phyloP scores from a whole-genome alignment of 768 basidiomycete genomes.

The Tricholoma flavovirens region DNA sequence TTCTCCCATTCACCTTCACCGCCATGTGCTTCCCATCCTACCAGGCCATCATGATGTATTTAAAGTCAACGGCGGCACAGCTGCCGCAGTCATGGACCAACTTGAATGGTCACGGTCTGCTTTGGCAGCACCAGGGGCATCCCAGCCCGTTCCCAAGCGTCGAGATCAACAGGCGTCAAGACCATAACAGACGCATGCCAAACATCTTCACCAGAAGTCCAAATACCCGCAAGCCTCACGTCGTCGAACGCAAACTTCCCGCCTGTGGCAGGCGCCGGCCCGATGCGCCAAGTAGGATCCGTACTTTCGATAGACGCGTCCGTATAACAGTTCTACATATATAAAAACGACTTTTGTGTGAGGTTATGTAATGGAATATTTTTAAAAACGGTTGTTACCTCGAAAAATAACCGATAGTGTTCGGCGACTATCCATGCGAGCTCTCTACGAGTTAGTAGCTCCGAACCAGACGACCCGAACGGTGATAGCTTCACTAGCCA shows the following conservation, averaged over 20 bases:
- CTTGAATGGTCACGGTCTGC: no score
- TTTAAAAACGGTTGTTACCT: no score
- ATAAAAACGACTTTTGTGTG: not conserved
- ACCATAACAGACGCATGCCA: not conserved
- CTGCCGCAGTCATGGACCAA: no score
- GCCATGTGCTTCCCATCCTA: no score
- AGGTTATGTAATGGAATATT: not conserved
- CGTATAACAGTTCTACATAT: not conserved
- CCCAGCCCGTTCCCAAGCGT: not conserved
- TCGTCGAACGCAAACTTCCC: not conserved
- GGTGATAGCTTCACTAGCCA: not conserved
- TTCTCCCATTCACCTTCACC: no score
- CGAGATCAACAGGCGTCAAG: not conserved
- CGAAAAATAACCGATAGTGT: not conserved
- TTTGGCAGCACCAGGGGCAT: not conserved
- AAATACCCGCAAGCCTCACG: not conserved
- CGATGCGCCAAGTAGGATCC: not conserved
- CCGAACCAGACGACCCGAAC: not conserved
- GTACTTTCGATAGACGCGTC: not conserved
- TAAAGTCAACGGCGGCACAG: not conserved
- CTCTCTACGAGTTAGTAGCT: not conserved
- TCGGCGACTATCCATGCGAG: not conserved
- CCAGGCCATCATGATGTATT: no score
- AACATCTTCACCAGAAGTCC: not conserved
- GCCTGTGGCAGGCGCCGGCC: no score